A percentile compares a stretch with the other conserved stretches of the same genome.
Conservation (phyloP, 352 stramenopile species). For the Pythium aristosporum region DNA sequence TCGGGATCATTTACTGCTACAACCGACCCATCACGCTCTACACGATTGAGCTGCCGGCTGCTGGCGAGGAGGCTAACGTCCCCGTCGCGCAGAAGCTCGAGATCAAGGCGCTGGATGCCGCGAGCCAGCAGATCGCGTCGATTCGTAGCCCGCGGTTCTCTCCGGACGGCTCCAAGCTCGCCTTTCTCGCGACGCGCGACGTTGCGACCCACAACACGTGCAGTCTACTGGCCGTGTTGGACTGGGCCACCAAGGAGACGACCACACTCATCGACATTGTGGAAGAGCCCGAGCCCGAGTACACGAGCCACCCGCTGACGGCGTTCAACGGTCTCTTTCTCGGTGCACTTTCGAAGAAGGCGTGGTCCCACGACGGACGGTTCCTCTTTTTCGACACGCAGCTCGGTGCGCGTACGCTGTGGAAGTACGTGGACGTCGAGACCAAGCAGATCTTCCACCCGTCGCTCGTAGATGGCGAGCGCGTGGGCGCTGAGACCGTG, state of each 20-base stretch:
- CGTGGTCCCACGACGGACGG: conserved; percentile 56
- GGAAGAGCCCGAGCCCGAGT: conserved; percentile 41
- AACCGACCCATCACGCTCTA: conserved; percentile 76
- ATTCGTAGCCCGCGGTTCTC: conserved; percentile 67
- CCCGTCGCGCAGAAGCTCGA: conserved; percentile 44
- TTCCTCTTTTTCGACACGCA: conserved; percentile 72
- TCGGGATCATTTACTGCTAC: conserved; percentile 88
- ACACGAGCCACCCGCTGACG: conserved; percentile 35
- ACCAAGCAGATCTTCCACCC: conserved; percentile 49
- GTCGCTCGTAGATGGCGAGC: conserved; percentile 46
- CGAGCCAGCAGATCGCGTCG: conserved; percentile 41
- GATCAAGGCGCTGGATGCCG: conserved; percentile 35
- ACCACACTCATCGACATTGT: conserved; percentile 65
- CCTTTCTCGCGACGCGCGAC: conserved; percentile 68
- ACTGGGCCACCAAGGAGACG: conserved; percentile 63
- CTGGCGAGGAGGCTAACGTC: conserved; percentile 14
- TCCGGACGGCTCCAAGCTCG: conserved; percentile 58
- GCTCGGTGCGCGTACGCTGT: conserved; percentile 57
- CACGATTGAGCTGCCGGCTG: conserved; percentile 35
- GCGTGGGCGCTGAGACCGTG: conserved; percentile 49
- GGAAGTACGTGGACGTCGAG: conserved; percentile 67
- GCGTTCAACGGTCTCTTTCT: conserved; percentile 75
- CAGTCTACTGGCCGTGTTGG: conserved; percentile 58
- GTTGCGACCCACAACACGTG: conserved; percentile 76
- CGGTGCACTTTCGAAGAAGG: conserved; percentile 44